Conservation (phyloP, 306 rosid species). For the Vigna hirtella region DNA sequence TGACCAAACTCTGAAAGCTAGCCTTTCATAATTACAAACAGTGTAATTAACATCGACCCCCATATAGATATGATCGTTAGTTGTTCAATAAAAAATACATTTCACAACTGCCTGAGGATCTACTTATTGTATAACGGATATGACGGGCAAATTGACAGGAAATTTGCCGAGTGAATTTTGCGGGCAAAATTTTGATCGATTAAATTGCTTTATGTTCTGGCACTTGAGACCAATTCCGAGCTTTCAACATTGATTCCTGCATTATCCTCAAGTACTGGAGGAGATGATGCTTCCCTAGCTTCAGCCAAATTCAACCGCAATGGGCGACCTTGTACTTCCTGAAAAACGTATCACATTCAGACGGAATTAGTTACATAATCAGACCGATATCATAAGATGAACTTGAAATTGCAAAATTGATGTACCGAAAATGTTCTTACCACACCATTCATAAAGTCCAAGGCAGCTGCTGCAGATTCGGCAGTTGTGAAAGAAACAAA, state of each 20-base stretch:
- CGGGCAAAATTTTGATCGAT: constrained; percentile 39
- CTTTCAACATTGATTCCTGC: constrained; percentile 47
- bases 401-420: constrained; percentile 17
- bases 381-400: constrained; percentile 9
- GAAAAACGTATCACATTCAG: constrained; percentile 35
- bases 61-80: not conserved
- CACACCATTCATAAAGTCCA: constrained; percentile 80
- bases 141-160: constrained; percentile 22
- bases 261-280: constrained; percentile 42
- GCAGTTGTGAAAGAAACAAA: constrained; percentile 83
- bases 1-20: constrained; percentile 9
- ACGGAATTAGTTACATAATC: constrained; percentile 7
- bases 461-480: constrained; percentile 65
- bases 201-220: constrained; percentile 52
- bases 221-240: constrained; percentile 69
- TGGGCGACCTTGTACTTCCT: constrained; percentile 87
- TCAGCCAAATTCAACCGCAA: constrained; percentile 74
- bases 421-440: constrained; percentile 55
- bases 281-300: constrained; percentile 49
- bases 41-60: constrained; percentile 20
- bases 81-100: constrained; percentile 18
- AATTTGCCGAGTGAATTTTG: constrained; percentile 23
- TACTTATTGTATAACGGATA: constrained; percentile 35
- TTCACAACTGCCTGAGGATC: constrained; percentile 39
- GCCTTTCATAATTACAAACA: constrained; percentile 38